Evolutionary conservation across 2,329 filamentous ascomycete genomes (phyloP).

Genomic region (Fusarium nematophilum): DNA sequence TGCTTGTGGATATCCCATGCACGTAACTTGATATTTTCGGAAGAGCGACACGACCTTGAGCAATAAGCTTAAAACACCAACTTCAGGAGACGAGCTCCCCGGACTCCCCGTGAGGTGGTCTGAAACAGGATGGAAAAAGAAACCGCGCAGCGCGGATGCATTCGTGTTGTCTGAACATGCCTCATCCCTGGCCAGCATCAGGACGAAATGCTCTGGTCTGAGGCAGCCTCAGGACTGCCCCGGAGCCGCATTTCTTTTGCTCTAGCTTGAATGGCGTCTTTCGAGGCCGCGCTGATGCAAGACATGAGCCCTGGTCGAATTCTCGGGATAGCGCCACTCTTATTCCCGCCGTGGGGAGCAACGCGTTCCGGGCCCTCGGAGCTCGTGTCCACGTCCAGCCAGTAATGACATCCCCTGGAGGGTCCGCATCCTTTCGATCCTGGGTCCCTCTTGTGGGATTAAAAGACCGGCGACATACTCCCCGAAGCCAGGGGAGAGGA

Average conservation of each 20-base stretch:
- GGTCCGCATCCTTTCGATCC: conserved; percentile 18
- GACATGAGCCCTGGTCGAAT: conserved; percentile 7
- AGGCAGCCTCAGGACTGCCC: neutral
- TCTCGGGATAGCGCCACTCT: conserved; percentile 20
- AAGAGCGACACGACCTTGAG: neutral
- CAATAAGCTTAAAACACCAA: conserved; percentile 39
- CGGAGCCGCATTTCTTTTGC: conserved; percentile 25
- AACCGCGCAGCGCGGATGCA: neutral
- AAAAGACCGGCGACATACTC: conserved; percentile 17
- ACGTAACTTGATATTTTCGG: neutral
- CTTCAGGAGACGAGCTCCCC: conserved; percentile 9
- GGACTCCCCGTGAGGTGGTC: conserved; percentile 26
- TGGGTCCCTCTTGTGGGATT: neutral
- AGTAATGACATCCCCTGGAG: too few relatives aligned
- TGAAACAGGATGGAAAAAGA: neutral
- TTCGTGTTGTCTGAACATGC: neutral
- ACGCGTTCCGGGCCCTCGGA: conserved; percentile 19
- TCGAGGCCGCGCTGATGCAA: conserved; percentile 33
- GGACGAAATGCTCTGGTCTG: neutral
- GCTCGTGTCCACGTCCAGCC: too few relatives aligned
- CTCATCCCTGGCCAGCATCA: neutral
- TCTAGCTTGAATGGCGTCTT: conserved; percentile 36
- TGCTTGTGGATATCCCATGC: conserved; percentile 16
- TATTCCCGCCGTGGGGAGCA: neutral
- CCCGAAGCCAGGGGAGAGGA: conserved; percentile 5